Evolutionary conservation across 2,329 filamentous ascomycete species (phyloP), one percentile per base, ranked within the genome.

Genomic region (Teratosphaeria epicoccoides): DNA sequence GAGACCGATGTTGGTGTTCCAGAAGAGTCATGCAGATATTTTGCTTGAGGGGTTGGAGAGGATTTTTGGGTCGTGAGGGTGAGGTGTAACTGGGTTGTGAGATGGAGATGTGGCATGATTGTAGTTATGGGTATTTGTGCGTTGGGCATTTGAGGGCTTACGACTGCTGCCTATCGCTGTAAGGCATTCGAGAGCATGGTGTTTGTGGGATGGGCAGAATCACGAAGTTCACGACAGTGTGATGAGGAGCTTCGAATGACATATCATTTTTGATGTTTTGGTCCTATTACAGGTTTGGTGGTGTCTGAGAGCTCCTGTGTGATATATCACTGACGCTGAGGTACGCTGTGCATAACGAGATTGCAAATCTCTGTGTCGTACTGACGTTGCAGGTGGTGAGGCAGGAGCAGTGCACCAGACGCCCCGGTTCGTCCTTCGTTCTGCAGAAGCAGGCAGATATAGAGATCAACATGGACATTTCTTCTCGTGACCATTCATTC

Each of bases 1-100:
- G 66, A 76, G 89, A 62, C 90, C 89, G 43, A 95, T 95, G 90
- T 73, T 96, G 61, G 84, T 90, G 64, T 93, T 96, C 76, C 86
- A 95, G 80, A 81, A 88, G 77, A 81, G 85, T 68, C 91, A 97
- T 71, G 90, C 85, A 22, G 87, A 95, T 71, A 82, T 95, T 54
- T 73, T 96, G 61, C 70, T 95, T 47, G 88, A 65, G 33, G 60
- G 54, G 26, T 50, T 67, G 43, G 63, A 67, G 59, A 67, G 64
- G 60, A 57, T 68, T 37, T 54, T 67, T 49, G 57, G 59, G 54
- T 62, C 62, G 43, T 66, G 26, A 47, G 23, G 25, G 10, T 37
- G 29, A 37, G 29, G n/a, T n/a, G n/a, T n/a, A n/a, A n/a, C n/a
- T n/a, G n/a, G n/a, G n/a, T 6, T 40, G 33, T 20, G 33, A 20